Conservation (phyloP, 2,329 filamentous ascomycete species). For the Peltaster fructicola region DNA sequence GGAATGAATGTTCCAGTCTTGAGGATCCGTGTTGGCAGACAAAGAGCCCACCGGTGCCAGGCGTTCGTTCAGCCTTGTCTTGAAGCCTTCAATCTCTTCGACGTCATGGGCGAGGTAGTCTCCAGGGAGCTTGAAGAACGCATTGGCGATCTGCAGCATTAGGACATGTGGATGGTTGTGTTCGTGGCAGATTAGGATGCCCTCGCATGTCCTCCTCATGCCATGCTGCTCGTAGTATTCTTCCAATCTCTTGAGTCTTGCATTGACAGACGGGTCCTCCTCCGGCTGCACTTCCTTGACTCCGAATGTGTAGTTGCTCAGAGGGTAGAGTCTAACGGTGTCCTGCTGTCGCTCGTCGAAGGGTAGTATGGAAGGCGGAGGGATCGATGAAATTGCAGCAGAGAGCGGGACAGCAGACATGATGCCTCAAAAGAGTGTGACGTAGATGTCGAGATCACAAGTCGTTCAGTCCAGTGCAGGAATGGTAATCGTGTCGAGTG, state of each 20-base stretch:
- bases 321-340: conserved; percentile 69
- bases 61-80: conserved; percentile 75
- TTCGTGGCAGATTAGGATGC: conserved; percentile 93
- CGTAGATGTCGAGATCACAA: too few relatives aligned
- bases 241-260: conserved; percentile 81
- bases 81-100: conserved; percentile 90
- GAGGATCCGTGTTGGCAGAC: conserved; percentile 43
- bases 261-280: conserved; percentile 88
- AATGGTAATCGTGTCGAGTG: too few relatives aligned
- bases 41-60: conserved; percentile 68
- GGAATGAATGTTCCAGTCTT: conserved; percentile 84
- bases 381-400: conserved; percentile 11
- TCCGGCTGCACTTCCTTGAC: conserved; percentile 97
- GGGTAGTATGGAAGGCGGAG: conserved; percentile 25
- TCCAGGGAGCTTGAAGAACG: conserved; percentile 96
- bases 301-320: conserved; percentile 97
- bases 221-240: conserved; percentile 84
- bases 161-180: conserved; percentile 97
- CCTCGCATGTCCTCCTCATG: conserved; percentile 95
- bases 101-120: conserved; percentile 84
- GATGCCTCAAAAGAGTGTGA: too few relatives aligned
- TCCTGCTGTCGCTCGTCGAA: conserved; percentile 83
- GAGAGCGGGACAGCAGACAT: conserved; percentile 15
- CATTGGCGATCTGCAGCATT: conserved; percentile 98
- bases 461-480: too few relatives aligned